These are phyloP conservation scores for Inga laurina DNA, from an alignment of 306 rosid species.

Conservation along the genomic window DNA sequence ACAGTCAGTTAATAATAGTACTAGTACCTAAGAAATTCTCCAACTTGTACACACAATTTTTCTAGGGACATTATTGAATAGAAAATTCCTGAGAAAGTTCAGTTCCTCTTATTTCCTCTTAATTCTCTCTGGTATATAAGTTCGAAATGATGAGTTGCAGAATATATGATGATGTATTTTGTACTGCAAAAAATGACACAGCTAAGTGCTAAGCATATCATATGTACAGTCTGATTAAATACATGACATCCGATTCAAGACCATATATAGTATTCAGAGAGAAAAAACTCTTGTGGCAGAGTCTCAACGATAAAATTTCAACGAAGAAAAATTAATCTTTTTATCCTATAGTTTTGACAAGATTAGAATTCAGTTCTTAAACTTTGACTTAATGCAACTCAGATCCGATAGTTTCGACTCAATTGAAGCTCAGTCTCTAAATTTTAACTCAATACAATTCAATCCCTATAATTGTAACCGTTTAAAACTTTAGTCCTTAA, in stretches of 20 bases:
- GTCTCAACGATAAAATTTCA: not conserved
- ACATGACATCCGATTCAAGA: not conserved
- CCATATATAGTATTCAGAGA: not conserved
- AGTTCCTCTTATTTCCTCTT: constrained; percentile 26
- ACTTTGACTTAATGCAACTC: too few species aligned
- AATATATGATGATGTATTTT: not conserved
- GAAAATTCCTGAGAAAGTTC: constrained; percentile 37
- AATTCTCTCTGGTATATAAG: not conserved
- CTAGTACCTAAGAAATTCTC: constrained; percentile 5
- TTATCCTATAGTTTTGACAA: too few species aligned
- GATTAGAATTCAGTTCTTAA: too few species aligned
- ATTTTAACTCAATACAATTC: too few species aligned
- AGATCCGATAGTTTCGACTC: too few species aligned
- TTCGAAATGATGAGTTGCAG: not conserved
- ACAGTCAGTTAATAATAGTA: too few species aligned
- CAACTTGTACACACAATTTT: constrained; percentile 60
- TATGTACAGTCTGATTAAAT: not conserved
- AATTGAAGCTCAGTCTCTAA: too few species aligned
- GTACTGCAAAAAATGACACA: not conserved
- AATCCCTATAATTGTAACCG: too few species aligned
- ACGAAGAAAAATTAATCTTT: too few species aligned
- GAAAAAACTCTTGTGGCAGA: too few species aligned
- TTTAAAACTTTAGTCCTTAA: too few species aligned
- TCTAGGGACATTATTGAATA: constrained; percentile 44
- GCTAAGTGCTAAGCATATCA: not conserved